phyloP scores from a whole-genome alignment of 2,329 filamentous ascomycete genomes.

The Cladosporium sp. region DNA sequence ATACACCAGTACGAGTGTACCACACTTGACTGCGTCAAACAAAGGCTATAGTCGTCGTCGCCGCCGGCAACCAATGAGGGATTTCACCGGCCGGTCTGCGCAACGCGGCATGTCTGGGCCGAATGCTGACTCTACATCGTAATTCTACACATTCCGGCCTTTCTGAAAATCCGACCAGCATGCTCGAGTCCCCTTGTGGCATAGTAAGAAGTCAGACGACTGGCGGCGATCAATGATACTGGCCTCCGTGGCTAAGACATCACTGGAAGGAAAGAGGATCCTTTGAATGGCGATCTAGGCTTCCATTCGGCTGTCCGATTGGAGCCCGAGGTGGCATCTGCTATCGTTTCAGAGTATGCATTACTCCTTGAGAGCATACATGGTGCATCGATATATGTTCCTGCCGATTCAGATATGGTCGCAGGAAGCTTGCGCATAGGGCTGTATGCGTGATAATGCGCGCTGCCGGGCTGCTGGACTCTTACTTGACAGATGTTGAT shows the following conservation, averaged over 20 bases:
- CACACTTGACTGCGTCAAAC: neutral
- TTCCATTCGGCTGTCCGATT: neutral
- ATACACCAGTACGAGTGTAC: neutral
- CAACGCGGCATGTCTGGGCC: neutral
- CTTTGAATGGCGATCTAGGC: neutral
- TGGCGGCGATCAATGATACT: neutral
- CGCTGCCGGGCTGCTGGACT: neutral
- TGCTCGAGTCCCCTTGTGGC: neutral
- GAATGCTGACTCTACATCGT: neutral
- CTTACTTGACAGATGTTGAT: neutral
- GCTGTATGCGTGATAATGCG: neutral
- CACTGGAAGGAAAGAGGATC: neutral
- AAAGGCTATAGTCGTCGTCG: neutral
- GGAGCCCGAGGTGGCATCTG: neutral
- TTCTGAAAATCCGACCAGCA: neutral
- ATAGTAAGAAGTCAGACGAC: neutral
- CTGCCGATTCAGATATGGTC: neutral
- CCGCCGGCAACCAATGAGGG: neutral
- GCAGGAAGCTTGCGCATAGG: neutral
- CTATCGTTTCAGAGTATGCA: neutral
- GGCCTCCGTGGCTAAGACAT: neutral
- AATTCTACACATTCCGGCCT: neutral
- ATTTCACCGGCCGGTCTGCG: neutral
- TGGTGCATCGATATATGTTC: neutral
- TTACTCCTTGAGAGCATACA: neutral